Conservation (phyloP, 768 basidiomycete genomes). For the Psilocybe sp. region DNA sequence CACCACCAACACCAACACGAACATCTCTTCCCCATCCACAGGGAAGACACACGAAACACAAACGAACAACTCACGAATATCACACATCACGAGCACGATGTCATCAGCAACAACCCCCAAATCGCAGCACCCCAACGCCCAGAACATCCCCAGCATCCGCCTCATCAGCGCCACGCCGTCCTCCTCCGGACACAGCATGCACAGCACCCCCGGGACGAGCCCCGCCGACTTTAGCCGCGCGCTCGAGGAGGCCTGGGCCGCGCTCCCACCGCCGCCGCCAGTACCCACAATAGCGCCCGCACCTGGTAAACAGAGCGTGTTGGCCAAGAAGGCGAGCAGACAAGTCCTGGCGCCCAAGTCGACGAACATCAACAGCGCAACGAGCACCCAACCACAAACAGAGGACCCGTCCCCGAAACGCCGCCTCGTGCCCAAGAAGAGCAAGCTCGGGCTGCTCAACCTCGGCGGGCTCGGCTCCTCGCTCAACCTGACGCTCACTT, state of each 20-base stretch:
- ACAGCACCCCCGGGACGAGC: slow-evolving; percentile 28
- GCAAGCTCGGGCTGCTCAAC: slow-evolving; percentile 48
- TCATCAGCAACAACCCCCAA: slow-evolving; percentile 4
- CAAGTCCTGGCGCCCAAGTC: no score
- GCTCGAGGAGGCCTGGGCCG: slow-evolving; percentile 35
- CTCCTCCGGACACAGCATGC: slow-evolving; percentile 39
- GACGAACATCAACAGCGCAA: slow-evolving; percentile 8
- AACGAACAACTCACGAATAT: slow-evolving; percentile 1
- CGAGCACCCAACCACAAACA: no score
- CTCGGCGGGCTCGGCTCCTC: slow-evolving; percentile 16
- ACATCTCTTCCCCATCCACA: no score
- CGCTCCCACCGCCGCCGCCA: slow-evolving; percentile 1
- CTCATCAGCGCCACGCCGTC: slow-evolving; percentile 69
- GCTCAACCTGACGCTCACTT: background rate
- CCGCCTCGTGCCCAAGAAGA: slow-evolving; percentile 70
- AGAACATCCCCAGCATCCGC: slow-evolving; percentile 57
- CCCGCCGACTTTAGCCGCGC: slow-evolving; percentile 31
- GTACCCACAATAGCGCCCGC: slow-evolving; percentile 15
- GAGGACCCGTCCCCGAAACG: no score
- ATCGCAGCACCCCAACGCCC: slow-evolving; percentile 6
- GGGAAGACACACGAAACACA: background rate
- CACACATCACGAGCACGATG: background rate
- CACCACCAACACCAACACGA: no score
- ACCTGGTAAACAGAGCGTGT: slow-evolving; percentile 14
- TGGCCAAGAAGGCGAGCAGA: no score